A percentile compares a stretch with the other conserved stretches of the same genome.
Conservation (phyloP, 2,329 filamentous ascomycete species). For the Xylariales sp. region DNA sequence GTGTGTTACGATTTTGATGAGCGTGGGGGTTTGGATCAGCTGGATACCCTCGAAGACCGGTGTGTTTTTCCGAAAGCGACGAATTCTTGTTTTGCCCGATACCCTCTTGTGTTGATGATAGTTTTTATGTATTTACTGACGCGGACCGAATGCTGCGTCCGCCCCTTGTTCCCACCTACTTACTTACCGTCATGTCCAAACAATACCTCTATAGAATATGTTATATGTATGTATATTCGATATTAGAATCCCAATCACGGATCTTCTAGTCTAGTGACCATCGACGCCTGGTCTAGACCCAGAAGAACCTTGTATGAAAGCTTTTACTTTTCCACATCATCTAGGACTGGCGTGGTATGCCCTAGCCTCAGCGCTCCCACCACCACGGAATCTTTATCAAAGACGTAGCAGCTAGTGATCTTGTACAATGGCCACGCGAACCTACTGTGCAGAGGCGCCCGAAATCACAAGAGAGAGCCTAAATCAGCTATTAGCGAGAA, state of each 20-base stretch:
- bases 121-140: conserved; percentile 24
- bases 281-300: not conserved
- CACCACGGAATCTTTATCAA: not conserved
- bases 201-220: not conserved
- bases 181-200: not conserved
- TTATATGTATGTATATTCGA: conserved; percentile 7
- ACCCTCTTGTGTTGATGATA: conserved; percentile 33
- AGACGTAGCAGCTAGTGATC: not conserved
- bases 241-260: not conserved
- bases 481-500: not conserved
- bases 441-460: not conserved
- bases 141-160: not conserved
- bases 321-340: not conserved
- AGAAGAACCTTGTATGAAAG: not conserved
- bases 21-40: conserved; percentile 19
- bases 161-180: not conserved
- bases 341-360: not conserved
- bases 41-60: conserved; percentile 29
- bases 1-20: conserved; percentile 30
- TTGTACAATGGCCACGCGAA: not conserved
- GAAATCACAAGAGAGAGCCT: conserved; percentile 3
- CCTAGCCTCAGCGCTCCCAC: not conserved
- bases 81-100: conserved; percentile 30
- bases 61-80: conserved; percentile 20
- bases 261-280: not conserved